Conservation (phyloP, 1,284 basidiomycete genomes). For the Vanrija sp. region DNA sequence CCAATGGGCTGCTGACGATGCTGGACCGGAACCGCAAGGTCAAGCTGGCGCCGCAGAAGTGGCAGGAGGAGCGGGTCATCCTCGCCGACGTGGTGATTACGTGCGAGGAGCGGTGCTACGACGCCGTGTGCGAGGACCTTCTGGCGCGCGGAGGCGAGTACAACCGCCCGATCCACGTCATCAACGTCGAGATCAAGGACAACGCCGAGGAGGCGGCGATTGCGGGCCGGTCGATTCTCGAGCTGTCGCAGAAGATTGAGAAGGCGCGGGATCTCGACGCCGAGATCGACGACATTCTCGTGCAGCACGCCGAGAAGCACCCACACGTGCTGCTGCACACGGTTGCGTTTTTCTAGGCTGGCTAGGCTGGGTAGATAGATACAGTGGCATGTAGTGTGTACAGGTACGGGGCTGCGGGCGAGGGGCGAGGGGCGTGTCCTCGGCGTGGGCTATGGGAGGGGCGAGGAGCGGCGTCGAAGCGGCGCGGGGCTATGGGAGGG, state of each 20-base stretch:
- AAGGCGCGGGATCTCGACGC: constrained; percentile 78
- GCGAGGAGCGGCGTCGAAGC: no score
- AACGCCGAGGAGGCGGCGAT: constrained; percentile 97
- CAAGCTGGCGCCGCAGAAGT: constrained; percentile 90
- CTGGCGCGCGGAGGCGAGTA: constrained; percentile 82
- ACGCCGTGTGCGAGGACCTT: constrained; percentile 96
- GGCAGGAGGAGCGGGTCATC: constrained; percentile 79
- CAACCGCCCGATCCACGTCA: constrained; percentile 90
- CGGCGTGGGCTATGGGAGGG: no score
- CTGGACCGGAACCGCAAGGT: constrained; percentile 90
- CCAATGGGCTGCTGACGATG: constrained; percentile 96
- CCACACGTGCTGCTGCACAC: constrained; percentile 90
- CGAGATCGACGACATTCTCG: constrained; percentile 81
- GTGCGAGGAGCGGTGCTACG: constrained; percentile 98
- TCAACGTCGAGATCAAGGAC: constrained; percentile 99
- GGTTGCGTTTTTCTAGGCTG: constrained; percentile 77
- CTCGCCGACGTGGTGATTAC: constrained; percentile 95
- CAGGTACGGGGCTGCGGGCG: no score
- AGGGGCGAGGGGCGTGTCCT: background rate
- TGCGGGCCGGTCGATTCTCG: constrained; percentile 91
- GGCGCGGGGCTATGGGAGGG: no score
- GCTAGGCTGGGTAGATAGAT: no score
- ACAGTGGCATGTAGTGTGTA: background rate
- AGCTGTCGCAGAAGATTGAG: constrained; percentile 92
- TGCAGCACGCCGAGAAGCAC: constrained; percentile 77